phyloP scores from a whole-genome alignment of 2,329 filamentous ascomycete genomes.

The Pochonia chlamydosporia region DNA sequence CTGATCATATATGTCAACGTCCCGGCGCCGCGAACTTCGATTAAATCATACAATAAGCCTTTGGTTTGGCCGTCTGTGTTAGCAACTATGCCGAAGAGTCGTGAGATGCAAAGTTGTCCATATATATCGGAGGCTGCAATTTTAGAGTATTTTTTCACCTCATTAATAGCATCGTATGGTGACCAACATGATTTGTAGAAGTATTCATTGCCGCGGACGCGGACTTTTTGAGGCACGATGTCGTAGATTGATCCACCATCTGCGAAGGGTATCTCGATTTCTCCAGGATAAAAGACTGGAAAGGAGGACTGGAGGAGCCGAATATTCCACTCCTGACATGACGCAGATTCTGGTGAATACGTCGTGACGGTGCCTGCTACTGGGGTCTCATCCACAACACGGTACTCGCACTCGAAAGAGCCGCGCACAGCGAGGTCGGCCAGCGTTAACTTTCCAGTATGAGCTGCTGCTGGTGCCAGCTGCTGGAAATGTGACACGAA shows the following conservation, averaged over 20 bases:
- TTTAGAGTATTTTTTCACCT: conserved; percentile 5
- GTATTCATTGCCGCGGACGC: conserved; percentile 9
- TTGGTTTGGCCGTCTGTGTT: not conserved
- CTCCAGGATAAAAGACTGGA: conserved; percentile 2
- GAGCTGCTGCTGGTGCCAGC: conserved; percentile 5
- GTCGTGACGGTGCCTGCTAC: not conserved
- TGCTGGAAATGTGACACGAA: conserved; percentile 5
- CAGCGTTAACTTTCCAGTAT: conserved; percentile 9
- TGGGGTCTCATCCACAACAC: conserved; percentile 4
- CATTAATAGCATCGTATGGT: conserved; percentile 7
- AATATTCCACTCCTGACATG: conserved; percentile 3
- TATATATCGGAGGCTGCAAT: conserved; percentile 1
- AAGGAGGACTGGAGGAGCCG: not conserved
- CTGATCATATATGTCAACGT: not conserved
- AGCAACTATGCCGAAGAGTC: conserved; percentile 6
- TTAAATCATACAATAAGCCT: conserved; percentile 5
- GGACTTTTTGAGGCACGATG: conserved; percentile 9
- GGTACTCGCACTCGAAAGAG: conserved; percentile 7
- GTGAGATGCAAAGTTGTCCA: not conserved
- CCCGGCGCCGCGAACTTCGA: not conserved
- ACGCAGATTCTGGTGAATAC: not conserved
- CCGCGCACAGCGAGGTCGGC: conserved; percentile 7
- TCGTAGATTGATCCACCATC: conserved; percentile 4
- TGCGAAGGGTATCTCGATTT: conserved; percentile 5
- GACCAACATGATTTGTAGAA: conserved; percentile 10